phyloP scores from a whole-genome alignment of 352 stramenopile genomes.

The Thalassiosira sp. region DNA sequence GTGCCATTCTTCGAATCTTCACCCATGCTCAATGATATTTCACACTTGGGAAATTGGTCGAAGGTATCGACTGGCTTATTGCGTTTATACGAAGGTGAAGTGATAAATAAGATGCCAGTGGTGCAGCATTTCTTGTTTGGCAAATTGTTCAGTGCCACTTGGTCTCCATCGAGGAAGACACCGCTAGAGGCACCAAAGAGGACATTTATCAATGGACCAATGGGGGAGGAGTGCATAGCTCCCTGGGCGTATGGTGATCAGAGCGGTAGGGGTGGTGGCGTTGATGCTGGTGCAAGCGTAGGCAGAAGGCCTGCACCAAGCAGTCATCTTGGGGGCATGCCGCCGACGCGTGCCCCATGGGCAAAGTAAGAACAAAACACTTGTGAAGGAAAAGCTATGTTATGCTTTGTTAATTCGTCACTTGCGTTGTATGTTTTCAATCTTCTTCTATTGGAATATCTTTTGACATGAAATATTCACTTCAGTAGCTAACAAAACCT shows the following conservation, averaged over 20 bases:
- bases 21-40: slow-evolving; percentile 82
- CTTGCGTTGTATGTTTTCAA: no score
- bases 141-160: slow-evolving; percentile 84
- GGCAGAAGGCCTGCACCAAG: neutral
- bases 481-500: no score
- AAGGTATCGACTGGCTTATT: slow-evolving; percentile 72
- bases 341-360: slow-evolving; percentile 67
- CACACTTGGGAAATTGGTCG: slow-evolving; percentile 63
- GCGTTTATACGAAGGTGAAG: slow-evolving; percentile 88
- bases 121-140: slow-evolving; percentile 99
- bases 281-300: neutral
- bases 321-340: slow-evolving; percentile 31
- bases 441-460: no score
- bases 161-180: slow-evolving; percentile 51
- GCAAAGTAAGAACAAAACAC: slow-evolving; percentile 52
- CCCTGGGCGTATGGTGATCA: slow-evolving; percentile 38
- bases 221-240: slow-evolving; percentile 42
- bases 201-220: slow-evolving; percentile 58
- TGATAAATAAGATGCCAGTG: slow-evolving; percentile 97
- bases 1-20: slow-evolving; percentile 81
- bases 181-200: slow-evolving; percentile 47
- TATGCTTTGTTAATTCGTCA: neutral
- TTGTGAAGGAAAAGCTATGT: neutral
- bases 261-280: no score
- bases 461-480: no score